Evolutionary conservation across 306 rosid genomes (phyloP).

Genomic region (Casuarina cunninghamiana): DNA sequence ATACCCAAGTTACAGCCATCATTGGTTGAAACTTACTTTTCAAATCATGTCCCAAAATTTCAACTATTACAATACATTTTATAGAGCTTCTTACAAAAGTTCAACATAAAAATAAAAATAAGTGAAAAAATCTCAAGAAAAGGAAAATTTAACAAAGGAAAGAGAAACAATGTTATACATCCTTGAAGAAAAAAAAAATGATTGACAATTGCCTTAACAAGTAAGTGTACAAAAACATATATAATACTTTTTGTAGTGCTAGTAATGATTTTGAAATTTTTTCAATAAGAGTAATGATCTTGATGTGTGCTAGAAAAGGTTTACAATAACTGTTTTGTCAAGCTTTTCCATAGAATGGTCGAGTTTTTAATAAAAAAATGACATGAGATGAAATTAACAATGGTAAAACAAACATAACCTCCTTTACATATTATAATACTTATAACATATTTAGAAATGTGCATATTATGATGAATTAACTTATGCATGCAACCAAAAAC

Average conservation of each 20-base stretch:
- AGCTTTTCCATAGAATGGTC: conserved; percentile 89
- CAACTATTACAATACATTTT: neutral
- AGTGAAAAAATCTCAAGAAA: neutral
- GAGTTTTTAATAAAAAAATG: conserved; percentile 66
- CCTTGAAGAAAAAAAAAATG: no score
- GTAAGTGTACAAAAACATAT: conserved; percentile 16
- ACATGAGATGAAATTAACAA: conserved; percentile 22
- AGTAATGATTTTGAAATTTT: conserved; percentile 87
- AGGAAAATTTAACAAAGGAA: neutral
- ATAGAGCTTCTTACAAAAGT: neutral
- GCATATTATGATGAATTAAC: neutral
- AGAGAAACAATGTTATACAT: neutral
- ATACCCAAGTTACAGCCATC: neutral
- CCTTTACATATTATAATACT: neutral
- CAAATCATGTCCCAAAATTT: conserved; percentile 6
- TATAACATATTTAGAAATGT: neutral
- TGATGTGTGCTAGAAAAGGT: conserved; percentile 85
- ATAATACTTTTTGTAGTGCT: conserved; percentile 80
- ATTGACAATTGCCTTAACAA: neutral
- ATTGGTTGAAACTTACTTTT: neutral
- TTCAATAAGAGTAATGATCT: conserved; percentile 88
- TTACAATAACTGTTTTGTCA: conserved; percentile 86
- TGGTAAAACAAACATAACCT: neutral
- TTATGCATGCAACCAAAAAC: conserved; percentile 2
- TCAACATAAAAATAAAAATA: neutral